Conservation (phyloP, 176 grass and related monocot species). For the Ensete glaucum region DNA sequence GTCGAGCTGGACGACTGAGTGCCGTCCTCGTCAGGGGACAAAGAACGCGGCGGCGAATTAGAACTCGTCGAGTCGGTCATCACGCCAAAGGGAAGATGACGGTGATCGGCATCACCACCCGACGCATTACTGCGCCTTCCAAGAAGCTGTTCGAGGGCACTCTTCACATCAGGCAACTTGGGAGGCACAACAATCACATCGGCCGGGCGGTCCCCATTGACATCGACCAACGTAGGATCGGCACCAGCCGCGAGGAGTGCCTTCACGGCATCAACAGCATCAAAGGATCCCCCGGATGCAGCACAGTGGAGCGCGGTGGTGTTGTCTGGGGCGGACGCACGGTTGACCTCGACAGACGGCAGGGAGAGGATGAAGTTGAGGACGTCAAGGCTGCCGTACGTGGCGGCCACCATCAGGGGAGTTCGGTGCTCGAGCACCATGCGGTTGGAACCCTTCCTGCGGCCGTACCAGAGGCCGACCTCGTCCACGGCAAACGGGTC, state of each 20-base stretch:
- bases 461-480: constrained; percentile 16
- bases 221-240: constrained; percentile 38
- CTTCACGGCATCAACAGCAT: constrained; percentile 42
- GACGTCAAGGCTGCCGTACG: constrained; percentile 51
- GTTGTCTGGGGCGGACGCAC: constrained; percentile 25
- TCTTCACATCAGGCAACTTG: constrained; percentile 5
- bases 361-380: constrained; percentile 41
- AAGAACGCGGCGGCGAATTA: too few species aligned
- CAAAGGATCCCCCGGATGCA: constrained; percentile 43
- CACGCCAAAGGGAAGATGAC: too few species aligned
- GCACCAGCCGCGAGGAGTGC: constrained; percentile 59
- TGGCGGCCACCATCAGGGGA: constrained; percentile 77
- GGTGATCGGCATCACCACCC: too few species aligned
- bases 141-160: constrained; percentile 29
- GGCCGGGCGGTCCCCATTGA: constrained; percentile 29
- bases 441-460: neutral
- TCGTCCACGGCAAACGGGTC: constrained; percentile 33
- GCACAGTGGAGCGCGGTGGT: constrained; percentile 76
- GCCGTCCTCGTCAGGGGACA: constrained; percentile 21
- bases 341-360: constrained; percentile 40
- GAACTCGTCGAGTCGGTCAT: too few species aligned
- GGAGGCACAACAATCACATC: constrained; percentile 36
- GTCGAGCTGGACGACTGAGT: constrained; percentile 40
- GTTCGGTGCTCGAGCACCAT: constrained; percentile 44
- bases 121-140: too few species aligned